A percentile compares a stretch with the other conserved stretches of the same genome.
phyloP scores from a whole-genome alignment of 345 rosid genomes.

The Limnanthes douglasii region DNA sequence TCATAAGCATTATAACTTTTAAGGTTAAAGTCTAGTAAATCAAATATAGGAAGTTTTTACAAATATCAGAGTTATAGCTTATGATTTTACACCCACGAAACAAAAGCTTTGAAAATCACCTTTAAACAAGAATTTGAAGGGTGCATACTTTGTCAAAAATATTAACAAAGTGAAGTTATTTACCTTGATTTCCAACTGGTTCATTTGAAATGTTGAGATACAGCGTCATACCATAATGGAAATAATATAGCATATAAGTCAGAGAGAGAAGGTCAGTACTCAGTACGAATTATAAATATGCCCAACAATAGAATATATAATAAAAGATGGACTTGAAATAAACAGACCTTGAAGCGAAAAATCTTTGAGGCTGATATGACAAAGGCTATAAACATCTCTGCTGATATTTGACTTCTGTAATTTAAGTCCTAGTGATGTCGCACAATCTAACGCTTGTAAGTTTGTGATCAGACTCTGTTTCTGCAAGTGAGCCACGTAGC shows the following conservation, averaged over 20 bases:
- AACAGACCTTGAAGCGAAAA: constrained; percentile 86
- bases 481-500: constrained; percentile 81
- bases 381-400: constrained; percentile 50
- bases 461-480: constrained; percentile 88
- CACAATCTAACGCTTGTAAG: constrained; percentile 91
- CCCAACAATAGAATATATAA: neutral
- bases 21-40: no score
- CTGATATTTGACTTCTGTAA: constrained; percentile 54
- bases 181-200: constrained; percentile 67
- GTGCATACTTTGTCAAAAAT: no score
- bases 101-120: no score
- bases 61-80: no score
- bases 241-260: constrained; percentile 8
- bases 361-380: constrained; percentile 89
- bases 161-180: no score
- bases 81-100: no score
- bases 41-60: no score
- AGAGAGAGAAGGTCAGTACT: no score
- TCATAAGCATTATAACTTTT: no score
- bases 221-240: neutral
- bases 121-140: no score
- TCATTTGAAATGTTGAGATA: constrained; percentile 8
- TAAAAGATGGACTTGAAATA: constrained; percentile 5
- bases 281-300: constrained; percentile 5
- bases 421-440: constrained; percentile 52